Conservation (phyloP, 768 basidiomycete species). For the Lactarius hatsudake region DNA sequence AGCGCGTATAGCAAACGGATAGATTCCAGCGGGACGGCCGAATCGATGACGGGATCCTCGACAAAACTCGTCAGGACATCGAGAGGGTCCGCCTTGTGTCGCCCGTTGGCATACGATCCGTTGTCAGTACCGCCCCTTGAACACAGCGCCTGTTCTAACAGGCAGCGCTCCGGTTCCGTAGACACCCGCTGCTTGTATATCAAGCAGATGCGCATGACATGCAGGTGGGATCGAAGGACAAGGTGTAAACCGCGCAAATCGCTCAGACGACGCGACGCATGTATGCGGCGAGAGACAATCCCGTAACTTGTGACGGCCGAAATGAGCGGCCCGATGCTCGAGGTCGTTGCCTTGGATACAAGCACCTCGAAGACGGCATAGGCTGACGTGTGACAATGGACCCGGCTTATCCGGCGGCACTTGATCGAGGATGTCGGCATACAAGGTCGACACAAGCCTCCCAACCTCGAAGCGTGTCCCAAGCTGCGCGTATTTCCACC, state of each 20-base stretch:
- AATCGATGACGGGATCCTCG: conserved; percentile 60
- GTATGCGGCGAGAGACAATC: conserved; percentile 57
- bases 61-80: conserved; percentile 71
- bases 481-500: conserved; percentile 83
- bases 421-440: conserved; percentile 61
- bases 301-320: conserved; percentile 62
- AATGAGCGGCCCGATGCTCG: conserved; percentile 79
- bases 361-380: conserved; percentile 67
- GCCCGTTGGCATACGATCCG: conserved; percentile 42
- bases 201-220: conserved; percentile 58
- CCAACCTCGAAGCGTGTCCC: conserved; percentile 85
- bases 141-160: conserved; percentile 77
- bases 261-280: conserved; percentile 59
- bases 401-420: conserved; percentile 54
- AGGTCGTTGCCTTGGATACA: conserved; percentile 70
- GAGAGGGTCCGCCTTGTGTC: conserved; percentile 62
- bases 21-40: conserved; percentile 60
- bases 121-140: conserved; percentile 54
- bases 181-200: conserved; percentile 54
- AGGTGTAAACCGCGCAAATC: conserved; percentile 68
- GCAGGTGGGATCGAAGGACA: conserved; percentile 66
- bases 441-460: conserved; percentile 60
- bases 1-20: conserved; percentile 65
- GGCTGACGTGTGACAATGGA: conserved; percentile 60
- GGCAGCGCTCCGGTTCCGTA: conserved; percentile 37